These are phyloP conservation scores for Medicago arabica DNA, from an alignment of 306 rosid species.

Conservation along the genomic window DNA sequence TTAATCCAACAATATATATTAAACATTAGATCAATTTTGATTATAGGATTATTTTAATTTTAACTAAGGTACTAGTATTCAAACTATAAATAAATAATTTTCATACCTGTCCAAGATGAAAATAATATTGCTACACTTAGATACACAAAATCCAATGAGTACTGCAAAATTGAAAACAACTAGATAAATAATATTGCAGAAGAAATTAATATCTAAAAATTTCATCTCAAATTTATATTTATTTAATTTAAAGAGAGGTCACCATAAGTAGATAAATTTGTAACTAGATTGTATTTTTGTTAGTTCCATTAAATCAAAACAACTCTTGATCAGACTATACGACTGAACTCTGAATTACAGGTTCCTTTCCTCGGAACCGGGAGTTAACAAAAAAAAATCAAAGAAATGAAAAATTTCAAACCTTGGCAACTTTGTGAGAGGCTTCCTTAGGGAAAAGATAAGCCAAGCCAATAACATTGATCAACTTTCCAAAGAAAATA, in stretches of 20 bases:
- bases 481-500: conserved; percentile 86
- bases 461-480: conserved; percentile 88
- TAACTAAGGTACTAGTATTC: no score
- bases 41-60: background rate
- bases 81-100: background rate
- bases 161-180: conserved; percentile 58
- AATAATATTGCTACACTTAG: conserved; percentile 82
- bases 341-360: no score
- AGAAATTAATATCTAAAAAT: background rate
- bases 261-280: background rate
- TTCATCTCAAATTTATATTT: background rate
- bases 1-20: background rate
- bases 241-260: background rate
- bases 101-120: conserved; percentile 94
- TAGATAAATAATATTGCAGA: background rate
- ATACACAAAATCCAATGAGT: conserved; percentile 89
- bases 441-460: conserved; percentile 90
- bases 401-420: conserved; percentile 18
- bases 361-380: no score
- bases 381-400: no score
- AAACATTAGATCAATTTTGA: background rate
- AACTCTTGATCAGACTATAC: no score
- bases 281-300: background rate
- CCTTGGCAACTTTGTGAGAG: conserved; percentile 94
- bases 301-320: background rate